phyloP scores from a whole-genome alignment of 805 yeast species.

The Metschnikowia drakensbergensis region DNA sequence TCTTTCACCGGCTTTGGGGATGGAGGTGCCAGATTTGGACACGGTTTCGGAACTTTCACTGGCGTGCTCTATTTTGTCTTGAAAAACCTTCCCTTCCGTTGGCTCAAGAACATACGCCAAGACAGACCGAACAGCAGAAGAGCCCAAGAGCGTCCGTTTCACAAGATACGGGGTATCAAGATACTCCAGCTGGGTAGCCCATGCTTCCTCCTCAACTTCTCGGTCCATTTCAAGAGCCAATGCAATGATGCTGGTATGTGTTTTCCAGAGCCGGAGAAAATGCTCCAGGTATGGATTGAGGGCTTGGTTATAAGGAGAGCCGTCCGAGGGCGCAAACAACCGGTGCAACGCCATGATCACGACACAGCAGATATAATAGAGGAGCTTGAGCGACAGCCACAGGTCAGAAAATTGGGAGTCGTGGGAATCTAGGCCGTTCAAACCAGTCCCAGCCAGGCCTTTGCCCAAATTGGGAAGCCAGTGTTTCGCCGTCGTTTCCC shows the following conservation, averaged over 20 bases:
- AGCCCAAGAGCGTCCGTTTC: conserved; percentile 48
- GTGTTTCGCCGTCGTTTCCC: conserved; percentile 19
- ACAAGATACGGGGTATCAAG: conserved; percentile 32
- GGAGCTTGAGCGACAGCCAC: conserved; percentile 20
- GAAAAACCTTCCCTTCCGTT: conserved; percentile 24
- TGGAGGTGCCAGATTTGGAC: background rate
- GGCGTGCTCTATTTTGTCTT: conserved; percentile 8
- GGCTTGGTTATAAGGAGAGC: conserved; percentile 36
- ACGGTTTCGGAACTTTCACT: background rate
- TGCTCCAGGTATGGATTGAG: conserved; percentile 61
- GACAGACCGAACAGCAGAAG: conserved; percentile 59
- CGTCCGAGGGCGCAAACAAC: conserved; percentile 24
- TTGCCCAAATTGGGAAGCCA: conserved; percentile 27
- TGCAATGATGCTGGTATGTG: conserved; percentile 54
- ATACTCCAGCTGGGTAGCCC: conserved; percentile 21
- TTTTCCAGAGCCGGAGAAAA: conserved; percentile 62
- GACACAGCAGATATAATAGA: conserved; percentile 32
- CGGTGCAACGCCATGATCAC: conserved; percentile 30
- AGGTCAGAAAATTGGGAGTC: conserved; percentile 12
- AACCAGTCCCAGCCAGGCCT: background rate
- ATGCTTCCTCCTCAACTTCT: conserved; percentile 29
- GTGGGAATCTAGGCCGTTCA: conserved; percentile 12
- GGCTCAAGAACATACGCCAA: conserved; percentile 57
- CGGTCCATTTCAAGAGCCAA: conserved; percentile 55
- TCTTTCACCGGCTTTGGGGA: background rate